A percentile compares a stretch with the other conserved stretches of the same genome.
Conservation (phyloP, 306 rosid genomes). For the Rubus idaeus region DNA sequence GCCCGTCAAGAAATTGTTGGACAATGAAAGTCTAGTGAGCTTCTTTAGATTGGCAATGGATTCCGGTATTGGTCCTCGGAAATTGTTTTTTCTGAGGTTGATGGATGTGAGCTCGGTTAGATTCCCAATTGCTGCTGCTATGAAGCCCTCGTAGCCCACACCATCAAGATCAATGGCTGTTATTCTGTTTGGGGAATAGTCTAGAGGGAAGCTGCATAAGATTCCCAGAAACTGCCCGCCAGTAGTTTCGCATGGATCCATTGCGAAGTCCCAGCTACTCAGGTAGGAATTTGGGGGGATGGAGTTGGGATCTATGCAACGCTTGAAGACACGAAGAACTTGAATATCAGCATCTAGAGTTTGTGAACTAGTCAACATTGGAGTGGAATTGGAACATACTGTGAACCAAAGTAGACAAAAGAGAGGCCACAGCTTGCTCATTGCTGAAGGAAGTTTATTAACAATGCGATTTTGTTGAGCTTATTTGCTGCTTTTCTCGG, state of each 20-base stretch:
- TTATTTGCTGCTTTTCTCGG: slow-evolving; percentile 5
- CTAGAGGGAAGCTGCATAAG: slow-evolving; percentile 37
- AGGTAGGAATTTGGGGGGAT: slow-evolving; percentile 33
- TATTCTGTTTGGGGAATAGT: slow-evolving; percentile 43
- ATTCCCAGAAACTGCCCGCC: slow-evolving; percentile 51
- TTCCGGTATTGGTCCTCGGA: slow-evolving; percentile 47
- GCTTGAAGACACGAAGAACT: slow-evolving; percentile 32
- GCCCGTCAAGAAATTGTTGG: slow-evolving; percentile 44
- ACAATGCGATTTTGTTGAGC: too few relatives aligned
- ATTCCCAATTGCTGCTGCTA: slow-evolving; percentile 43
- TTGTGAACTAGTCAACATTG: slow-evolving; percentile 18
- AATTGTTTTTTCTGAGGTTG: slow-evolving; percentile 39
- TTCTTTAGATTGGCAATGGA: slow-evolving; percentile 34
- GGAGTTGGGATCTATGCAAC: slow-evolving; percentile 45
- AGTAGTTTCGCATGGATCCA: slow-evolving; percentile 40
- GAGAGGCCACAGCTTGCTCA: slow-evolving; percentile 31
- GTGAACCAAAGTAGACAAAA: slow-evolving; percentile 18
- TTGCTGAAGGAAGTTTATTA: not conserved
- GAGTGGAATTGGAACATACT: not conserved
- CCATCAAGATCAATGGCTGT: slow-evolving; percentile 45
- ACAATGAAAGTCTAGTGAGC: slow-evolving; percentile 42
- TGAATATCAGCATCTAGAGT: slow-evolving; percentile 34
- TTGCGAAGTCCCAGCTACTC: slow-evolving; percentile 39
- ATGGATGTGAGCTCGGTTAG: slow-evolving; percentile 38
- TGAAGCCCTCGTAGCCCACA: slow-evolving; percentile 47